A percentile compares a stretch with the other conserved stretches of the same genome.
Evolutionary conservation across 257 asterid genomes (phyloP).

Genomic region (Galeopsis tetrahit): DNA sequence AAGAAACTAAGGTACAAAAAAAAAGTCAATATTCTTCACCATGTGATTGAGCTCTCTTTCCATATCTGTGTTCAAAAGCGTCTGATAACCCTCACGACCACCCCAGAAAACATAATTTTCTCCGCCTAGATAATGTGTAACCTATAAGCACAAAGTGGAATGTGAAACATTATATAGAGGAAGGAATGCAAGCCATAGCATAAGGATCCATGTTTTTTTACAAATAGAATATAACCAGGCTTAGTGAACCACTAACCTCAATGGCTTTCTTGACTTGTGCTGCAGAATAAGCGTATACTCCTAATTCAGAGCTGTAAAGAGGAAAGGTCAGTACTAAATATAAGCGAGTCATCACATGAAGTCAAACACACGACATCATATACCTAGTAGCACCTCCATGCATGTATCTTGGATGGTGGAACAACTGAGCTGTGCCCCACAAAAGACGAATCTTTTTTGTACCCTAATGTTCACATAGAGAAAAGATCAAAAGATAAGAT

Average conservation of each 20-base stretch:
- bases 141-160: conserved; percentile 49
- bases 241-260: conserved; percentile 57
- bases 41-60: conserved; percentile 90
- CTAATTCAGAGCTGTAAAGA: conserved; percentile 76
- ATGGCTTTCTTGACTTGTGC: conserved; percentile 98
- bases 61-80: conserved; percentile 96
- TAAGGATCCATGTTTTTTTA: conserved; percentile 5
- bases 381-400: conserved; percentile 99
- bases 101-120: conserved; percentile 98
- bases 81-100: conserved; percentile 98
- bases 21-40: conserved; percentile 49
- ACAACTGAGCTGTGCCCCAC: conserved; percentile 99
- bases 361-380: conserved; percentile 1
- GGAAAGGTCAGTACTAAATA: conserved; percentile 9
- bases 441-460: conserved; percentile 69
- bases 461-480: conserved; percentile 49
- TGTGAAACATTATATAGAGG: background rate
- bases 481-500: background rate
- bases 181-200: background rate
- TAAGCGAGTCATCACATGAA: background rate
- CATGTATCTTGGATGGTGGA: conserved; percentile 65
- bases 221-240: conserved; percentile 14
- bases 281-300: conserved; percentile 65
- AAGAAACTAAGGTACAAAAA: conserved; percentile 16
- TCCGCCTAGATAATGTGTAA: conserved; percentile 96